Evolutionary conservation across 2,329 filamentous ascomycete genomes (phyloP).

Genomic region (Alternaria alternata): DNA sequence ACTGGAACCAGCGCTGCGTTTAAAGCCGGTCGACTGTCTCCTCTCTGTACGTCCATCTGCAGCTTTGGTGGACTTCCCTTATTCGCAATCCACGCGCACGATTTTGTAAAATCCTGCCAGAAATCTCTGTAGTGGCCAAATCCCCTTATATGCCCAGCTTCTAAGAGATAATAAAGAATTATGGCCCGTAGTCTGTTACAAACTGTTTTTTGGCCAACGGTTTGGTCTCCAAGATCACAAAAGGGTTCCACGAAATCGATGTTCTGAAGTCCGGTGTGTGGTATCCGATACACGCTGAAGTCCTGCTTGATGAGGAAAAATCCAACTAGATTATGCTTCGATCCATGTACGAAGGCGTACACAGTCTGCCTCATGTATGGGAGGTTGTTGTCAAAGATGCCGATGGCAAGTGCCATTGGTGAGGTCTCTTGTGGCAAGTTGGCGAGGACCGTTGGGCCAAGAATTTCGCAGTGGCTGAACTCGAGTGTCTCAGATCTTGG

Average conservation of each 20-base stretch:
- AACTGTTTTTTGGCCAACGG: background rate
- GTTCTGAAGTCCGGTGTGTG: accelerated
- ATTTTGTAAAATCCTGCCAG: background rate
- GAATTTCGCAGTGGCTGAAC: background rate
- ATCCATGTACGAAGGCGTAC: background rate
- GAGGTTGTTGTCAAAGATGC: background rate
- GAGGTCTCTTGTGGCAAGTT: background rate
- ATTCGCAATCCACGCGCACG: background rate
- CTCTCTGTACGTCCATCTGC: background rate
- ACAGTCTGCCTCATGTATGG: accelerated
- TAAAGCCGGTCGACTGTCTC: accelerated
- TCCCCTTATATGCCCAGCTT: background rate
- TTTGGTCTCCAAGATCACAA: background rate
- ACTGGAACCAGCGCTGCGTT: accelerated
- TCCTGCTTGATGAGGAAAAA: background rate
- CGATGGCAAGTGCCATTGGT: background rate
- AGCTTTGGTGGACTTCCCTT: background rate
- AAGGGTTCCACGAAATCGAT: background rate
- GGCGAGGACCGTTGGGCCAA: background rate
- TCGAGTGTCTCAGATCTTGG: background rate
- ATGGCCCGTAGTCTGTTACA: background rate
- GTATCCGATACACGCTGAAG: background rate
- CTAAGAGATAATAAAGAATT: background rate
- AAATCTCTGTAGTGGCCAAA: background rate
- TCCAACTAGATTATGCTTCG: background rate